phyloP scores from a whole-genome alignment of 2,329 filamentous ascomycete genomes.

The Tothia fuscella region DNA sequence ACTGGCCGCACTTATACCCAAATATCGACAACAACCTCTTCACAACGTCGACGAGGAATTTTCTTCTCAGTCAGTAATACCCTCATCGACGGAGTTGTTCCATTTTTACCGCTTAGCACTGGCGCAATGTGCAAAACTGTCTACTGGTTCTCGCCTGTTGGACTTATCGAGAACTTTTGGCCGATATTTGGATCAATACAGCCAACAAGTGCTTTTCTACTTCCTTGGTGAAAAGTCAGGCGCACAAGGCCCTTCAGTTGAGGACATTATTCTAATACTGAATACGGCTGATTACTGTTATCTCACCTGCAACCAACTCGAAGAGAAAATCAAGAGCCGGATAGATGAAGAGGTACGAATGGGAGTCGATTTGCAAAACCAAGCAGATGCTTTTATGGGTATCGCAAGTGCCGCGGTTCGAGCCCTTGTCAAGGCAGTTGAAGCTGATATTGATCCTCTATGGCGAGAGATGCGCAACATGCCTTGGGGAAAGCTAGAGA shows the following conservation, averaged over 20 bases:
- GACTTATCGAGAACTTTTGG: slow-evolving; percentile 78
- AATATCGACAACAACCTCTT: slow-evolving; percentile 72
- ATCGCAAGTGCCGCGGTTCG: slow-evolving; percentile 83
- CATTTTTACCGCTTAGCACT: slow-evolving; percentile 91
- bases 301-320: slow-evolving; percentile 79
- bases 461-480: slow-evolving; percentile 98
- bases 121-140: slow-evolving; percentile 91
- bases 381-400: slow-evolving; percentile 89
- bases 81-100: slow-evolving; percentile 92
- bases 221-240: slow-evolving; percentile 51
- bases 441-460: slow-evolving; percentile 67
- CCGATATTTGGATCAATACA: slow-evolving; percentile 91
- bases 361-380: slow-evolving; percentile 78
- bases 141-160: slow-evolving; percentile 73
- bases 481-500: slow-evolving; percentile 88
- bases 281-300: slow-evolving; percentile 99
- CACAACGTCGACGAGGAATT: slow-evolving; percentile 83
- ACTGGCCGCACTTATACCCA: slow-evolving; percentile 70
- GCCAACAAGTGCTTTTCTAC: slow-evolving; percentile 76
- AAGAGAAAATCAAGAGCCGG: slow-evolving; percentile 85
- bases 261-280: slow-evolving; percentile 74
- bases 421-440: slow-evolving; percentile 71
- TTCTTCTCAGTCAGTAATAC: slow-evolving; percentile 74
- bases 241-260: slow-evolving; percentile 46
- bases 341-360: slow-evolving; percentile 68